A percentile compares a stretch with the other conserved stretches of the same genome.
These are phyloP conservation scores for Anethum foeniculum DNA, from an alignment of 140 eudicot genomes.

Conservation along the genomic window DNA sequence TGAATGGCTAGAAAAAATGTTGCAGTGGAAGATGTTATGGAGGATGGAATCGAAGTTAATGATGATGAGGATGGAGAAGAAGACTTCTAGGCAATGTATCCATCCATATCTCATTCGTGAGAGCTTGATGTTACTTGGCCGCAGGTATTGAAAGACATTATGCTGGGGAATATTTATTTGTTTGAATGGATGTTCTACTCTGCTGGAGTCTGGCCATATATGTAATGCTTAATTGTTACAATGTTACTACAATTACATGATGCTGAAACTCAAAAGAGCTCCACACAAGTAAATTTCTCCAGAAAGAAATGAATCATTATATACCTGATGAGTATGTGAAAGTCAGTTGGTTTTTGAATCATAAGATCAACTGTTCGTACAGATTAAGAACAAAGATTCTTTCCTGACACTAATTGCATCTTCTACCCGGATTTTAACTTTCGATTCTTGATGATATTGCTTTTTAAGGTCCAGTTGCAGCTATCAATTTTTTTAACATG, in stretches of 20 bases:
- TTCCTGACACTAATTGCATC: not conserved
- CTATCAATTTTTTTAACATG: not conserved
- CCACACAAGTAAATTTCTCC: not conserved
- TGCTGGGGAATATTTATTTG: not conserved
- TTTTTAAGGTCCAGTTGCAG: not conserved
- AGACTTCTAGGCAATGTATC: slow-evolving; percentile 25
- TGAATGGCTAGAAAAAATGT: slow-evolving; percentile 1
- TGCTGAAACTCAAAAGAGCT: not conserved
- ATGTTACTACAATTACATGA: not conserved
- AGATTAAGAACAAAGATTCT: not conserved
- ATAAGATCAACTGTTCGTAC: not conserved
- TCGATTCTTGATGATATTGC: not conserved
- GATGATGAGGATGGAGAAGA: not conserved
- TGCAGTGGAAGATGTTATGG: slow-evolving; percentile 4
- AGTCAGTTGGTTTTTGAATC: not conserved
- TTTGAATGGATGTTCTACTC: not conserved
- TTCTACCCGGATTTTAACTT: not conserved
- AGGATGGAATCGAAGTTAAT: not conserved
- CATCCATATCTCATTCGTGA: slow-evolving; percentile 23
- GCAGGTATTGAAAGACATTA: not conserved
- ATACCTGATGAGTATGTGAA: not conserved
- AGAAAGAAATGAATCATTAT: not conserved
- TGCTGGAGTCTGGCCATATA: not conserved
- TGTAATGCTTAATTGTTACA: not conserved
- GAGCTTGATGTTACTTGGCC: not conserved